Conservation (phyloP, 306 rosid species). For the Albizia julibrissin region DNA sequence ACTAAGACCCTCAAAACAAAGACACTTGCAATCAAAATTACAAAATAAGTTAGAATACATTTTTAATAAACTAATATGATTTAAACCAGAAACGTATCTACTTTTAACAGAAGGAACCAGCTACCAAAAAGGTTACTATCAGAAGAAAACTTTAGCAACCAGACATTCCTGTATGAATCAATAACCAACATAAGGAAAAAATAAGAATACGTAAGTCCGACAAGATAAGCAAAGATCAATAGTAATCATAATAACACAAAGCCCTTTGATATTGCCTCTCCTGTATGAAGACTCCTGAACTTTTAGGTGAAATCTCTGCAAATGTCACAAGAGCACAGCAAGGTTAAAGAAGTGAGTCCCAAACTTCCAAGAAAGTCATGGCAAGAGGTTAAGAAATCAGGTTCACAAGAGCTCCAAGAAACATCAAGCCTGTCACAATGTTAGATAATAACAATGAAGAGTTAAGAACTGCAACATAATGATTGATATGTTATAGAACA, state of each 20-base stretch:
- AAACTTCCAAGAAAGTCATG: constrained; percentile 99
- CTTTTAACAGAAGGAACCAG: constrained; percentile 46
- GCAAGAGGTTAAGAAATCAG: constrained; percentile 98
- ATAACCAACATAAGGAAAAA: constrained; percentile 37
- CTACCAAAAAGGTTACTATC: constrained; percentile 43
- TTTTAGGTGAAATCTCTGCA: constrained; percentile 84
- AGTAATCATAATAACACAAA: constrained; percentile 26
- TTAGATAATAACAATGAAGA: constrained; percentile 65
- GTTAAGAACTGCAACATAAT: constrained; percentile 49
- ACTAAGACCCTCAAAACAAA: constrained; percentile 42
- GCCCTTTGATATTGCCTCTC: constrained; percentile 49
- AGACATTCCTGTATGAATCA: constrained; percentile 42
- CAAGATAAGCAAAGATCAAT: constrained; percentile 43
- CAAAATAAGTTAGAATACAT: constrained; percentile 47
- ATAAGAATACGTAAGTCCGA: constrained; percentile 45
- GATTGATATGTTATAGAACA: not conserved
- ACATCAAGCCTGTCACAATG: constrained; percentile 96
- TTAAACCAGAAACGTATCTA: constrained; percentile 37
- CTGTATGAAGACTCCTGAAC: constrained; percentile 45
- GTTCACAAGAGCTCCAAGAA: constrained; percentile 99
- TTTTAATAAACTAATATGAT: constrained; percentile 35
- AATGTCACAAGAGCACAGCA: constrained; percentile 96
- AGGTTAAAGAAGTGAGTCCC: constrained; percentile 99
- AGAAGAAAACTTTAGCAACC: constrained; percentile 55
- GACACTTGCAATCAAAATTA: constrained; percentile 38